A percentile compares a stretch with the other conserved stretches of the same genome.
phyloP scores from a whole-genome alignment of 495 filamentous ascomycete genomes.

The Massariosphaeria phaeospora region DNA sequence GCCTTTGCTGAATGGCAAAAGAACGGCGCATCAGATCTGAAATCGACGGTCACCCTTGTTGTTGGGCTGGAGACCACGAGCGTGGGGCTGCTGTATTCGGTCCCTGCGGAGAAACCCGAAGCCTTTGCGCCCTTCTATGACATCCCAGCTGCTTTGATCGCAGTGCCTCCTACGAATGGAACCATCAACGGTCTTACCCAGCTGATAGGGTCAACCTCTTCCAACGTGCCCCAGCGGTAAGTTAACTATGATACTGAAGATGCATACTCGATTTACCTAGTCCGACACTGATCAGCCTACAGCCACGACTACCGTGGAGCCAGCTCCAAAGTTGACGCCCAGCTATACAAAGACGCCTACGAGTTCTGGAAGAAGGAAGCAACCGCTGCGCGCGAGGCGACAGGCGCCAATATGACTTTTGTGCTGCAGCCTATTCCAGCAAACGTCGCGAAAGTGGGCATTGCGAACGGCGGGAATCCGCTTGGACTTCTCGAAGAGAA shows the following conservation, averaged over 20 bases:
- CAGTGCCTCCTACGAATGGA: constrained; percentile 5
- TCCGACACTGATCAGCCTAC: neutral
- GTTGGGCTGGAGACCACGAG: neutral
- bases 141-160: neutral
- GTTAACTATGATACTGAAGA: neutral
- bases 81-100: constrained; percentile 8
- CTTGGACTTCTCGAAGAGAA: constrained; percentile 4
- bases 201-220: neutral
- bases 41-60: constrained; percentile 6
- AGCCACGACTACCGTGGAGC: constrained; percentile 8
- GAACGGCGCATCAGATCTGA: neutral
- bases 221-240: neutral
- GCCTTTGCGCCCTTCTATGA: constrained; percentile 11
- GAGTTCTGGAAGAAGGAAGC: constrained; percentile 32
- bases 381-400: constrained; percentile 16
- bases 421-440: constrained; percentile 30
- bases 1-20: constrained; percentile 12
- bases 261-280: neutral
- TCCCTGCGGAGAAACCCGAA: neutral
- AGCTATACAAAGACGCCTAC: constrained; percentile 37
- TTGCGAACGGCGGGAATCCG: constrained; percentile 25
- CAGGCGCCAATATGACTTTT: constrained; percentile 35
- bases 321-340: constrained; percentile 28
- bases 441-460: constrained; percentile 1
- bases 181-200: neutral